Conservation (phyloP, 805 yeast species). For the Monosporozyma unispora region DNA sequence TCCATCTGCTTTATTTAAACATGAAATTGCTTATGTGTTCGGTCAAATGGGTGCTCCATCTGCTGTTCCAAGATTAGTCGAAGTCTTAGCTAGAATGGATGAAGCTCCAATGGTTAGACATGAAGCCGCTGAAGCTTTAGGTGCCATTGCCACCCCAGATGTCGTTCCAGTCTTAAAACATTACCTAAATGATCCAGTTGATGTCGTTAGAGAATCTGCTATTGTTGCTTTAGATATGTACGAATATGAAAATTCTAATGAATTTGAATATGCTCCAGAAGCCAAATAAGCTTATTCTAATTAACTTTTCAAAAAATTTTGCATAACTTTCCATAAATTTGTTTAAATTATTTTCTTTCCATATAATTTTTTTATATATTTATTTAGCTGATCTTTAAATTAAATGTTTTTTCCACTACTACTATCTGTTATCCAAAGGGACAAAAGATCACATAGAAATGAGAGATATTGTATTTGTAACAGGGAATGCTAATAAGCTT, state of each 20-base stretch:
- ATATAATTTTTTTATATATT: neutral
- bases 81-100: conserved; percentile 61
- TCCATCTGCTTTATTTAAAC: conserved; percentile 88
- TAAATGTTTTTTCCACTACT: neutral
- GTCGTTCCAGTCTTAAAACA: conserved; percentile 80
- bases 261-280: conserved; percentile 57
- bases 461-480: conserved; percentile 52
- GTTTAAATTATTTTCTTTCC: neutral
- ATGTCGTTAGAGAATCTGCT: conserved; percentile 93
- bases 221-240: conserved; percentile 97
- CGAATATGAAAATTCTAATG: conserved; percentile 82
- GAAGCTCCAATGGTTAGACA: conserved; percentile 99
- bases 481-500: conserved; percentile 85
- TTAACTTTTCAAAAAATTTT: neutral
- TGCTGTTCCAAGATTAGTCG: conserved; percentile 77
- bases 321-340: neutral
- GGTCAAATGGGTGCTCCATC: conserved; percentile 95
- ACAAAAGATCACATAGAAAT: neutral
- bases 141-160: conserved; percentile 92
- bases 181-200: conserved; percentile 71
- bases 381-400: neutral
- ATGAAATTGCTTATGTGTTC: conserved; percentile 95
- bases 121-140: conserved; percentile 98
- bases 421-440: neutral
- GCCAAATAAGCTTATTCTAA: neutral